A percentile compares a stretch with the other conserved stretches of the same genome.
phyloP scores from a whole-genome alignment of 495 filamentous ascomycete genomes.

The Massariosphaeria phaeospora region DNA sequence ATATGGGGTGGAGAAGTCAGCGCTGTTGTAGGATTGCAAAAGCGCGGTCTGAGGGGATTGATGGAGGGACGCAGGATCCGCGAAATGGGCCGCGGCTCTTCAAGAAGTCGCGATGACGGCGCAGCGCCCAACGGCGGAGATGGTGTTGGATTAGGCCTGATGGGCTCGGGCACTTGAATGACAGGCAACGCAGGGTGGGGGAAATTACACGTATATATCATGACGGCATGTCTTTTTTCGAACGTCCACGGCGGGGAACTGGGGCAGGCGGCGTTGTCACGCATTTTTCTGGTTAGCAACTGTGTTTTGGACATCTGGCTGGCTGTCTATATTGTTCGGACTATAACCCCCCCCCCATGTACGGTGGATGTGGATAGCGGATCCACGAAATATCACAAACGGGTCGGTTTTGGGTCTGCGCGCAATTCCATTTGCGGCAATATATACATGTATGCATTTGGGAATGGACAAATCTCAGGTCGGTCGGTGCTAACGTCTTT shows the following conservation, averaged over 20 bases:
- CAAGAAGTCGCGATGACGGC: slow-evolving; percentile 19
- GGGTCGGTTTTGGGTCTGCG: slow-evolving; percentile 1
- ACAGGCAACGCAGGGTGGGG: neutral
- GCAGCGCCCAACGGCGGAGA: slow-evolving; percentile 1
- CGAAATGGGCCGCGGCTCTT: slow-evolving; percentile 30
- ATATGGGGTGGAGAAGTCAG: slow-evolving; percentile 82
- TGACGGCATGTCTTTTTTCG: neutral
- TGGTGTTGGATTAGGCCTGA: slow-evolving; percentile 20
- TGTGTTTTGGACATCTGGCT: neutral
- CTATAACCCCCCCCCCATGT: no score
- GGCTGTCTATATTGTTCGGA: slow-evolving; percentile 1
- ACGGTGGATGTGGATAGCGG: neutral
- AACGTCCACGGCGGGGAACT: neutral
- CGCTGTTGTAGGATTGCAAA: slow-evolving; percentile 94
- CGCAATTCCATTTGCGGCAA: neutral
- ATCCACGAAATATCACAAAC: no score
- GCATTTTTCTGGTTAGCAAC: slow-evolving; percentile 7
- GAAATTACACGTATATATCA: neutral
- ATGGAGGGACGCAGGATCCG: slow-evolving; percentile 92
- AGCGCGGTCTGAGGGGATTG: slow-evolving; percentile 81
- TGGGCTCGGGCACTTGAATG: slow-evolving; percentile 9
- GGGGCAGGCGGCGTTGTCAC: neutral
- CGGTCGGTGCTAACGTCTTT: no score
- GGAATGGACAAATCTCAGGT: neutral
- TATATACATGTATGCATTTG: slow-evolving; percentile 2